These are phyloP conservation scores for Aspergillus caelatus DNA, from an alignment of 2,329 filamentous ascomycete genomes.

Conservation along the genomic window DNA sequence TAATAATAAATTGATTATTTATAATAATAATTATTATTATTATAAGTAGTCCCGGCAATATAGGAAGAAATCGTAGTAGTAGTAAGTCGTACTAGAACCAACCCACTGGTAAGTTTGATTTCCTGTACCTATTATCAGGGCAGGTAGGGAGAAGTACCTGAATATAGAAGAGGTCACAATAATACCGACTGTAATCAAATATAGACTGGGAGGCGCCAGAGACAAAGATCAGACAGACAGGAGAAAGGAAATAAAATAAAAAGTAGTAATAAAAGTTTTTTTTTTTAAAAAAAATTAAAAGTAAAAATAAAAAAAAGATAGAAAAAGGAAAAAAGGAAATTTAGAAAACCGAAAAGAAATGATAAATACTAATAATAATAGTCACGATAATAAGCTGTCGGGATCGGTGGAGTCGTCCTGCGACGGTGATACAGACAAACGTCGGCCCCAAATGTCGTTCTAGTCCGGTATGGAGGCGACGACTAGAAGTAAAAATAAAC, in stretches of 20 bases:
- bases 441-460: neutral
- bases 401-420: slow-evolving; percentile 2
- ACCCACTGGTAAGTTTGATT: neutral
- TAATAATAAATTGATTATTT: neutral
- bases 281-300: neutral
- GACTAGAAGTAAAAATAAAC: neutral
- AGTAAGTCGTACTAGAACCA: neutral
- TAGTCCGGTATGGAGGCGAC: neutral
- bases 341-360: neutral
- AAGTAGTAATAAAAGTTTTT: neutral
- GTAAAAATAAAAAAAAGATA: neutral
- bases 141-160: neutral
- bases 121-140: neutral
- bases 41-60: neutral
- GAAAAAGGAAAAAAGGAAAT: neutral
- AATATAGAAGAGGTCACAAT: neutral
- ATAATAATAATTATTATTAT: neutral
- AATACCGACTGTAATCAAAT: neutral
- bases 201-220: neutral
- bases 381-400: slow-evolving; percentile 5
- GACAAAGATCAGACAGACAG: neutral
- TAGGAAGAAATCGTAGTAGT: neutral
- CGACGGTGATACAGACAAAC: slow-evolving; percentile 5
- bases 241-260: neutral
- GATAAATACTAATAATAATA: neutral